A percentile compares a stretch with the other conserved stretches of the same genome.
Conservation (phyloP, 495 filamentous ascomycete species). For the Penicillium bovifimosum region DNA sequence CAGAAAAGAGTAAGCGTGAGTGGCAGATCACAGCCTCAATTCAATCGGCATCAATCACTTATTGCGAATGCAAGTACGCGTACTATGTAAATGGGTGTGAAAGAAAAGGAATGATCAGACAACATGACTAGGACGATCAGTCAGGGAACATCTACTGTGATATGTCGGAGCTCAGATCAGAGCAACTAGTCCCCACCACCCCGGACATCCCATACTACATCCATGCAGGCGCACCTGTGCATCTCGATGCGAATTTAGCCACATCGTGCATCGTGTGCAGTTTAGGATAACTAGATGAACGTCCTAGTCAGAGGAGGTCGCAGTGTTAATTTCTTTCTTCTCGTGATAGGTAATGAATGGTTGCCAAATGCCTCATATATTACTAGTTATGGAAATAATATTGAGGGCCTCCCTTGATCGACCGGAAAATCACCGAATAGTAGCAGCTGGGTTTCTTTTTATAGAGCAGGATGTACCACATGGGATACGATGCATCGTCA, state of each 20-base stretch:
- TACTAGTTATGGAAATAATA: no score
- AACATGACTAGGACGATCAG: neutral
- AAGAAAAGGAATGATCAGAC: neutral
- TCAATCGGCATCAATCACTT: neutral
- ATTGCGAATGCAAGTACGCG: neutral
- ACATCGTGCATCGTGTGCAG: no score
- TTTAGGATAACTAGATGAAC: no score
- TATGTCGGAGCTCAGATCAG: neutral
- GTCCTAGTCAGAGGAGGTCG: no score
- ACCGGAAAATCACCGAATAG: neutral
- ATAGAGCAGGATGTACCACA: conserved; percentile 2
- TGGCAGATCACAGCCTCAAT: neutral
- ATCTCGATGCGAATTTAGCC: no score
- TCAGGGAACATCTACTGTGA: neutral
- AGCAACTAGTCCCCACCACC: neutral
- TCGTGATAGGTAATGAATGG: no score
- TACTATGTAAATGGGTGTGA: neutral
- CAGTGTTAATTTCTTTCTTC: no score
- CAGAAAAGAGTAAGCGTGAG: neutral
- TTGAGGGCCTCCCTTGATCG: no score
- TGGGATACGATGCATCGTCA: neutral
- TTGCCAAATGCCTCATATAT: no score
- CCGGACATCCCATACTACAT: neutral
- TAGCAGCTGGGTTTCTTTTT: conserved; percentile 3
- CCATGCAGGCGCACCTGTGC: neutral